Evolutionary conservation across 73 alveolate species (phyloP).

Genomic region (Paramecium octaurelia): DNA sequence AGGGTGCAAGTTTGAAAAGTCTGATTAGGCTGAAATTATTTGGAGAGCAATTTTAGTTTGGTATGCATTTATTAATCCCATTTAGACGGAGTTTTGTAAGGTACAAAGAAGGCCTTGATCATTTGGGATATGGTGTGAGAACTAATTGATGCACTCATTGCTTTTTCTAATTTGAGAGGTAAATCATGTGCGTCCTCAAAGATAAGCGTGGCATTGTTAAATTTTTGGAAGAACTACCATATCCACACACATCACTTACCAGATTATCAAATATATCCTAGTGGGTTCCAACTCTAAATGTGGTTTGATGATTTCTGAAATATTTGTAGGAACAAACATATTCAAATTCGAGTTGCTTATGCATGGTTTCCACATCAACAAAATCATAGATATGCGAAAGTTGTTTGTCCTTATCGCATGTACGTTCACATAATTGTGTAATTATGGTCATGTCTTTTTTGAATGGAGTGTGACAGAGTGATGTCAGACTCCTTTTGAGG

Average conservation of each 20-base stretch:
- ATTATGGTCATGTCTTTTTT: not conserved
- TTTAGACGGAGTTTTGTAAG: not conserved
- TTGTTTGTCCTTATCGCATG: not conserved
- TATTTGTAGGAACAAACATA: not conserved
- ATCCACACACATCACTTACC: not conserved
- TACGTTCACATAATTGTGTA: not conserved
- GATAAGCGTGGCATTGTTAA: not conserved
- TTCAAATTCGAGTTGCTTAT: not conserved
- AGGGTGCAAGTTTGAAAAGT: not conserved
- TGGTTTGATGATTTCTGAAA: not conserved
- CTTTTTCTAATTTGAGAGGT: not conserved
- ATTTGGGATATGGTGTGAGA: not conserved
- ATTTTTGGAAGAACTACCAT: constrained; percentile 1
- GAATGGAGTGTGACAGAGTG: not conserved
- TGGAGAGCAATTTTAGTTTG: not conserved
- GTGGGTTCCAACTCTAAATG: not conserved
- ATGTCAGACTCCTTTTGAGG: not conserved
- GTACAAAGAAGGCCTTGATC: not conserved
- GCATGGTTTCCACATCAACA: not conserved
- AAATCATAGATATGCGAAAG: not conserved
- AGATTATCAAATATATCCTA: not conserved
- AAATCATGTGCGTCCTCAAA: constrained; percentile 23
- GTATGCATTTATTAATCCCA: not conserved
- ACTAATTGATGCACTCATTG: not conserved
- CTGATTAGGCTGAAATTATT: not conserved